Evolutionary conservation across 768 basidiomycete species (phyloP), one percentile per base, ranked within the genome.

Genomic region (Coprinopsis marcescibilis): DNA sequence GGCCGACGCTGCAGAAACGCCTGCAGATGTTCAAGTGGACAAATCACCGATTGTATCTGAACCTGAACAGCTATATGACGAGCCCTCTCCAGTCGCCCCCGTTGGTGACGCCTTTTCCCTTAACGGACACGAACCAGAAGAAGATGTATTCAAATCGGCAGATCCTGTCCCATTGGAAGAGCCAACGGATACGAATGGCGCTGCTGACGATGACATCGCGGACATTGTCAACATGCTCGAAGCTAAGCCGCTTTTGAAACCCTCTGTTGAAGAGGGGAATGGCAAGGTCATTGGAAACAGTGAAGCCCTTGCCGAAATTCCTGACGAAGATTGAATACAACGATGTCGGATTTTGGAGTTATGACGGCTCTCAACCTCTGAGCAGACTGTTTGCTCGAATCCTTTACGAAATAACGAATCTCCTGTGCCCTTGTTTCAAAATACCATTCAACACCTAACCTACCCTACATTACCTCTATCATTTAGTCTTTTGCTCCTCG

Each of bases 211-310:
- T 45, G 77, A 83, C 24, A 67, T 83, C 24, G 85, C 80, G 60
- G 77, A 78, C 46, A 78, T 86, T 43, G 78, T 88, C 50, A 78
- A 73, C 55, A 69, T 85, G 54, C 76, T 87, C 11, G 81, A 88
- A 63, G 57, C 70, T 1, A 58, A 52, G 24, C 55, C 66, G 29
- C 48, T 64, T 33, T 26, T 30, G 8, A 7, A 13, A 24, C 5
- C 5, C 4, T 13, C 41, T 19, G 41, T 4, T n/a, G 19, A 4
- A 17, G 41, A 37, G 1, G 12, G 23, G 10, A 10, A 20, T 35
- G 24, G 20, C 26, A 46, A 43, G 27, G 39, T 36, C 38, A n/a
- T n/a, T n/a, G n/a, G n/a, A n/a, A n/a, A n/a, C 29, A 39, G 19
- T 46, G 46, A 14, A 36, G 37, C 15, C 29, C 40, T 27, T 35